These are phyloP conservation scores for Ogataea glucozyma DNA, from an alignment of 805 yeast genomes.

Conservation along the genomic window DNA sequence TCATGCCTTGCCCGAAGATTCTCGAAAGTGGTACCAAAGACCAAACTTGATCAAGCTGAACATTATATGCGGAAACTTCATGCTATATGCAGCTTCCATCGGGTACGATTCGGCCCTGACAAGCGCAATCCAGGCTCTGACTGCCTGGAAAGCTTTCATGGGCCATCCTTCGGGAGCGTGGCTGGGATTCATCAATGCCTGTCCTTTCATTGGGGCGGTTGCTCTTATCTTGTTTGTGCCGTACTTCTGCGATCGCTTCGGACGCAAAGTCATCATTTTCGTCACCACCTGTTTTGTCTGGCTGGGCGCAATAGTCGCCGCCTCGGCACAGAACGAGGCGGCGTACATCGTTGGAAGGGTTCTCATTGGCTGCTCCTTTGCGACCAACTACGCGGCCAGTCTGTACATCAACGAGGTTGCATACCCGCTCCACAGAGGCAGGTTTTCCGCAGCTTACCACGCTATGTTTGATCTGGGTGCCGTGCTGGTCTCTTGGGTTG, in stretches of 20 bases:
- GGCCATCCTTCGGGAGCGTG: constrained; percentile 21
- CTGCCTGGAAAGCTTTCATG: constrained; percentile 20
- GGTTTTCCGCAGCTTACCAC: constrained; percentile 38
- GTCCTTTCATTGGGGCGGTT: constrained; percentile 24
- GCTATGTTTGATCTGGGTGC: constrained; percentile 47
- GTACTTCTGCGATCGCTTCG: constrained; percentile 18
- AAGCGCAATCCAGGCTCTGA: constrained; percentile 22
- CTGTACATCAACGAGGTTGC: constrained; percentile 34
- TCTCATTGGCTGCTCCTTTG: constrained; percentile 20
- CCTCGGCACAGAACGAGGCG: constrained; percentile 20
- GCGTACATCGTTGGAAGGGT: constrained; percentile 21
- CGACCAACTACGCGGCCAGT: constrained; percentile 22
- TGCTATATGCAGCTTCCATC: constrained; percentile 21
- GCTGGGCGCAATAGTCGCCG: constrained; percentile 23
- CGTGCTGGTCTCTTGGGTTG: constrained; percentile 43
- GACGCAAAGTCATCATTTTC: constrained; percentile 18
- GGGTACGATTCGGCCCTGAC: constrained; percentile 25
- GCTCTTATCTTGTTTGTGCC: constrained; percentile 21
- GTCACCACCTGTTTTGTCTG: constrained; percentile 15
- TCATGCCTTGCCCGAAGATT: constrained; percentile 17
- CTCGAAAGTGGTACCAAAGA: constrained; percentile 22
- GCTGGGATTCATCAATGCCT: constrained; percentile 24
- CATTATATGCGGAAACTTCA: constrained; percentile 14
- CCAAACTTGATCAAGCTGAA: constrained; percentile 20
- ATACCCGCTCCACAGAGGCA: constrained; percentile 37